Evolutionary conservation across 1,284 basidiomycete genomes (phyloP), one percentile per base, ranked within the genome.

Genomic region (Ustilago vetiveriae): DNA sequence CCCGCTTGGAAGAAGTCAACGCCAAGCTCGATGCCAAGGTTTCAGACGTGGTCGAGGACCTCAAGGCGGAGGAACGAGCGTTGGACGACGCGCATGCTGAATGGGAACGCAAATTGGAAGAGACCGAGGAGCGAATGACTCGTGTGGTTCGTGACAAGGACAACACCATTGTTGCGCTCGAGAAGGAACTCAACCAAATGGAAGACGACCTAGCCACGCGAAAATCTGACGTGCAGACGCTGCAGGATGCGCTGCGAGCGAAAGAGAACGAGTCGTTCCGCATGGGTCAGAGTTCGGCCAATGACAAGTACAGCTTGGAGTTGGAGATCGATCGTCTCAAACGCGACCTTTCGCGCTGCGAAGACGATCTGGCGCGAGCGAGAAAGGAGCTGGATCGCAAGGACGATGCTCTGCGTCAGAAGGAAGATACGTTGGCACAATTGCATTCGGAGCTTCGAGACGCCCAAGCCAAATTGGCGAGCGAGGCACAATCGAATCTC

Each of bases 271-370:
- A 86, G 54, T 73, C 82, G 6, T 88, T 88, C 83, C 87, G 89
- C 60, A 84, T 89, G 6, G 92, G 92, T 33, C 90, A 93, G 83
- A 86, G 88, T 26, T 90, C 90, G 74, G 90, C 90, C 1, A 90
- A 89, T 10, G 90, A 92, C 42, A 86, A 89, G 53, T 92, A 92
- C 84, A 91, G 91, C 35, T 84, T 98, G 35, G 91, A 96, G 82
- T 87, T 97, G 23, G 94, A 98, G 82, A 86, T 93, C 4, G 94
- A 97, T 74, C 85, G 93, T 2, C 84, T 95, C 43, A 90, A 90
- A 79, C 87, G 94, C 27, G 95, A 98, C 80, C 80, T 96, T 21
- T 88, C 89, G 67, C 85, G 90, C 7, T 86, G 90, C 11, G 92
- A 95, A 76, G 88, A 90, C 66, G 92, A 96, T 50, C 85, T 96